Percentiles rank a stretch among this genome's conserved stretches.
Conservation (phyloP, 805 yeast species). For the Saccharomycopsis capsularis region DNA sequence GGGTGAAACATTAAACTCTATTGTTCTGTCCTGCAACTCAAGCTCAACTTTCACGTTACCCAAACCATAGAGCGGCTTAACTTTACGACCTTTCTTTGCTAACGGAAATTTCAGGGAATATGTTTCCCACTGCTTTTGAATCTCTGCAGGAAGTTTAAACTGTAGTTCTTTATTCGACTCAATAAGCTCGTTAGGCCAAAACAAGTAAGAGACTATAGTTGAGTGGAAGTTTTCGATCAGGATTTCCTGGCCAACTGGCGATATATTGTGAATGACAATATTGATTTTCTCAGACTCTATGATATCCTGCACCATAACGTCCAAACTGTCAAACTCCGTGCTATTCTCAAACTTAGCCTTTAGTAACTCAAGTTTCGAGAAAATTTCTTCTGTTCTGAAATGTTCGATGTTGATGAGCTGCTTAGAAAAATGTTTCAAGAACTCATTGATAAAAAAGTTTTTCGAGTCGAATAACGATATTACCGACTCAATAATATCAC, state of each 20-base stretch:
- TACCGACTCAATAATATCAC: slow-evolving; percentile 65
- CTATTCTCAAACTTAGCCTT: slow-evolving; percentile 45
- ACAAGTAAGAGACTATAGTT: slow-evolving; percentile 64
- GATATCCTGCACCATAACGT: slow-evolving; percentile 79
- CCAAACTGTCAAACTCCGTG: slow-evolving; percentile 57
- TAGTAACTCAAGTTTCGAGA: slow-evolving; percentile 42
- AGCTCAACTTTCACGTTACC: slow-evolving; percentile 61
- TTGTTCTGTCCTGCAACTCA: slow-evolving; percentile 40
- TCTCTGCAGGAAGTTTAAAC: slow-evolving; percentile 42
- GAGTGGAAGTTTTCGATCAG: slow-evolving; percentile 38
- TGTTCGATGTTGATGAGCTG: slow-evolving; percentile 37
- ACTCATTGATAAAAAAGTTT: slow-evolving; percentile 57
- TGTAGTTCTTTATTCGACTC: slow-evolving; percentile 30
- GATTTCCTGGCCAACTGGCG: slow-evolving; percentile 16
- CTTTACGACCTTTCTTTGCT: slow-evolving; percentile 48
- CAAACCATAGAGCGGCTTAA: slow-evolving; percentile 48
- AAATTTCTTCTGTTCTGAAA: slow-evolving; percentile 36
- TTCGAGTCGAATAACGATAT: slow-evolving; percentile 68
- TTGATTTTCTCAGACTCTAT: slow-evolving; percentile 47
- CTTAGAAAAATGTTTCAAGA: slow-evolving; percentile 53
- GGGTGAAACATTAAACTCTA: slow-evolving; percentile 49
- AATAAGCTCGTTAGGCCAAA: slow-evolving; percentile 54
- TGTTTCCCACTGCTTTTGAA: slow-evolving; percentile 36
- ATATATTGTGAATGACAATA: slow-evolving; percentile 28
- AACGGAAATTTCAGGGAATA: slow-evolving; percentile 40